Evolutionary conservation across 1,284 basidiomycete species (phyloP), one percentile per base, ranked within the genome.

Genomic region (Caloboletus firmus): DNA sequence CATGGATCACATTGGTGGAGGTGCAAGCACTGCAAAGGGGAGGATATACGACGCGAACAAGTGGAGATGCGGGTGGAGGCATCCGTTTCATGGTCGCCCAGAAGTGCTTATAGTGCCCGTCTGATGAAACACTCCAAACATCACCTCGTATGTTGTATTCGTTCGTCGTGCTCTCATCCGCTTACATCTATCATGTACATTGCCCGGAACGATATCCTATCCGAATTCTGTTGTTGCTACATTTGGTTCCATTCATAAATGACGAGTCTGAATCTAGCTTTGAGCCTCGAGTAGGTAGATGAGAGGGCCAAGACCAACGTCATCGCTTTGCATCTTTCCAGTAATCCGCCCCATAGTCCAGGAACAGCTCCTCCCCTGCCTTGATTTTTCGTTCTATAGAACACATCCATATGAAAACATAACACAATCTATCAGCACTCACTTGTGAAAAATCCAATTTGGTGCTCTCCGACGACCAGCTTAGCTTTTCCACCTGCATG

Each of bases 391-490:
- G n/a, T n/a, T 72, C 0, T 49, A 77, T 79, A 50, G 2, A 45
- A 41, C 36, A 36, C 4, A 52, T 37, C 22, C 35, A 44, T 32
- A 40, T 18, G n/a, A n/a, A n/a, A 32, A 17, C 42, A 36, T 8
- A 6, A 26, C 36, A 22, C 13, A 36, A 31, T n/a, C 31, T 0
- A 4, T 15, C 9, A 6, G 34, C 1, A 71, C 76, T 68, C 51
- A 80, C 79, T 69, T 0, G 78, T 74, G 49, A 70, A 74, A 28
- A 83, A 68, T 0, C 74, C 78, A 47, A 83, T 77, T 11, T 80
- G 74, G 55, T 78, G 73, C 18, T 82, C 79, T 4, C 78, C 79
- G 54, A 79, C 76, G 22, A 82, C 76, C 15, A 76, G 34, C n/a
- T 51, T 55, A 13, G 60, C 73, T n/a, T 76, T 49, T 52, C 18